Evolutionary conservation across 345 rosid species (phyloP).

Genomic region (Chamaenerion angustifolium): DNA sequence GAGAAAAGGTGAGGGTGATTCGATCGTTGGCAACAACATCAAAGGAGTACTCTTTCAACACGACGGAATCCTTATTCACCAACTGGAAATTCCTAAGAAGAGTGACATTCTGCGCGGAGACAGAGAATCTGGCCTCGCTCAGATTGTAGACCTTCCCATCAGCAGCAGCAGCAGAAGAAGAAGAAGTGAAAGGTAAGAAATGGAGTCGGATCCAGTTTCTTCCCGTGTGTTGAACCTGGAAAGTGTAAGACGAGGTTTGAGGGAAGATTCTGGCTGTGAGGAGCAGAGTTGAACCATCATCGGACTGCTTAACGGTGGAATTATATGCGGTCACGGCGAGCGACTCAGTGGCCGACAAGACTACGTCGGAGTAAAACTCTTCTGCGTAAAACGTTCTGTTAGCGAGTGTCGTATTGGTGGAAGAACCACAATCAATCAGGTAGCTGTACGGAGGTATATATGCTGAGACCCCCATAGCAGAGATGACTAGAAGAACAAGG

Average conservation of each 20-base stretch:
- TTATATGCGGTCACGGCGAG: conserved; percentile 13
- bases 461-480: conserved; percentile 18
- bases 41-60: conserved; percentile 46
- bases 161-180: too few relatives aligned
- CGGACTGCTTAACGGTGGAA: conserved; percentile 10
- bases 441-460: conserved; percentile 30
- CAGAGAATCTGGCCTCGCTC: conserved; percentile 52
- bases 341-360: conserved; percentile 15
- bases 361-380: conserved; percentile 7
- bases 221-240: conserved; percentile 38
- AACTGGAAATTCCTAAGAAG: conserved; percentile 36
- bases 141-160: conserved; percentile 18
- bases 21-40: conserved; percentile 21
- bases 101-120: conserved; percentile 50
- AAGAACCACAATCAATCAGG: conserved; percentile 64
- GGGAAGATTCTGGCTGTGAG: conserved; percentile 46
- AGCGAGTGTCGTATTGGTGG: conserved; percentile 22
- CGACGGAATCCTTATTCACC: conserved; percentile 7
- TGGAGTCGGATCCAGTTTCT: conserved; percentile 61
- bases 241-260: conserved; percentile 25
- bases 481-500: conserved; percentile 11
- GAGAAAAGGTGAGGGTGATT: conserved; percentile 37
- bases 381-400: conserved; percentile 40
- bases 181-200: conserved; percentile 35
- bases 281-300: conserved; percentile 28